Conservation (phyloP, 176 grass and related monocot genomes). For the Avena insularis region DNA sequence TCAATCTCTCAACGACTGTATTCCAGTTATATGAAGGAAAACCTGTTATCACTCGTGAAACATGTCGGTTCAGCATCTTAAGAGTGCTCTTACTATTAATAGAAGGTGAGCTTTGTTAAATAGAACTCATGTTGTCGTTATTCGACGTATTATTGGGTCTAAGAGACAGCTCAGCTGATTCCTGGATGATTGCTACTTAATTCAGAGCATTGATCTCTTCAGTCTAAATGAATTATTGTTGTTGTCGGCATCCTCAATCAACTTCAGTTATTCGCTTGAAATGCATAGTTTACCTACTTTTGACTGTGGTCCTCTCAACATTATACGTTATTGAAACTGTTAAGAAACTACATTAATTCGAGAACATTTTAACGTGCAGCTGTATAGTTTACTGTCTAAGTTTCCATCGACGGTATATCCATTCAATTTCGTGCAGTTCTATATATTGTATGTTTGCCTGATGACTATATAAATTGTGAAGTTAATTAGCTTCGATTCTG, state of each 20-base stretch:
- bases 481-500: neutral
- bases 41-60: neutral
- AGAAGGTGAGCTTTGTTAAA: constrained; percentile 3
- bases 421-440: neutral
- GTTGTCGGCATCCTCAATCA: neutral
- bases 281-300: neutral
- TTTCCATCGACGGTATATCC: neutral
- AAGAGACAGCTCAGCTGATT: neutral
- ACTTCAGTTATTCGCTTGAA: neutral
- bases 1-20: constrained; percentile 29
- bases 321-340: neutral
- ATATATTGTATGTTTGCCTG: neutral
- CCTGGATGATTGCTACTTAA: neutral
- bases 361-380: neutral
- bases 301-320: neutral
- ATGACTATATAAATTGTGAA: neutral
- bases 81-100: constrained; percentile 3
- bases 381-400: neutral
- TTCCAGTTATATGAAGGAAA: constrained; percentile 16
- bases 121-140: neutral
- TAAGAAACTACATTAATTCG: neutral
- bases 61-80: neutral
- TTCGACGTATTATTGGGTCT: constrained; percentile 17
- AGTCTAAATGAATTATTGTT: neutral
- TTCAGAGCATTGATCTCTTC: neutral